Evolutionary conservation across 192 early-diverging fungal species (phyloP).

Genomic region (Coemansia sp.): DNA sequence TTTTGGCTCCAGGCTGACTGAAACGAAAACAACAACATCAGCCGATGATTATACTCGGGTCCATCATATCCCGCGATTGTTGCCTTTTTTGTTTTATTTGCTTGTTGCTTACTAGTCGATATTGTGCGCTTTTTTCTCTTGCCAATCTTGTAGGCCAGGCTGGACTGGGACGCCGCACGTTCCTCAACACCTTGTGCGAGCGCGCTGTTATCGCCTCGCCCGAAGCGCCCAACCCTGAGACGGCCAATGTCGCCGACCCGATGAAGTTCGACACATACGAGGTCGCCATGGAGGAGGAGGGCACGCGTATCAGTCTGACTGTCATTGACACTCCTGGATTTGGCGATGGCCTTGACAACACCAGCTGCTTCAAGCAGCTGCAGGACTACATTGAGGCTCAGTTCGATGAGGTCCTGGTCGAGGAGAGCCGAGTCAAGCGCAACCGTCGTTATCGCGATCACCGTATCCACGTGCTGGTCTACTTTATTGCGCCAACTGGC

Average conservation of each 20-base stretch:
- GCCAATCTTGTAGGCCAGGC: slow-evolving; percentile 45
- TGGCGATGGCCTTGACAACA: slow-evolving; percentile 95
- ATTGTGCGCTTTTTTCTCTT: not conserved
- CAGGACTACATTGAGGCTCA: slow-evolving; percentile 91
- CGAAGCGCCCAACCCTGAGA: slow-evolving; percentile 64
- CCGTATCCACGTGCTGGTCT: slow-evolving; percentile 92
- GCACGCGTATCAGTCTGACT: slow-evolving; percentile 92
- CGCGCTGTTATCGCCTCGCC: slow-evolving; percentile 66
- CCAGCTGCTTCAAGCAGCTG: slow-evolving; percentile 87
- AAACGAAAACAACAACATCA: slow-evolving; percentile 3
- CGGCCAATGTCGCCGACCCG: slow-evolving; percentile 79
- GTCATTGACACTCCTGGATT: slow-evolving; percentile 99
- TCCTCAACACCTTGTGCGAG: slow-evolving; percentile 98
- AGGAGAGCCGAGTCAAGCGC: slow-evolving; percentile 82
- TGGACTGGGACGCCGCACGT: slow-evolving; percentile 95
- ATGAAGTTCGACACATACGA: slow-evolving; percentile 85
- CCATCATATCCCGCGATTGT: slow-evolving; percentile 3
- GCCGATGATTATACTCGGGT: not conserved
- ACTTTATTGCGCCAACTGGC: slow-evolving; percentile 97
- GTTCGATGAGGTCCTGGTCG: slow-evolving; percentile 91
- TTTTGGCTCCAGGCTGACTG: not conserved
- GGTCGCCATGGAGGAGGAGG: slow-evolving; percentile 97
- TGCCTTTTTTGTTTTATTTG: not conserved
- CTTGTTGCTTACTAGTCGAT: not conserved
- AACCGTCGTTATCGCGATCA: slow-evolving; percentile 90